Percentiles rank a stretch among this genome's conserved stretches.
Conservation (phyloP, 2,329 filamentous ascomycete genomes). For the Talaromyces piceae region DNA sequence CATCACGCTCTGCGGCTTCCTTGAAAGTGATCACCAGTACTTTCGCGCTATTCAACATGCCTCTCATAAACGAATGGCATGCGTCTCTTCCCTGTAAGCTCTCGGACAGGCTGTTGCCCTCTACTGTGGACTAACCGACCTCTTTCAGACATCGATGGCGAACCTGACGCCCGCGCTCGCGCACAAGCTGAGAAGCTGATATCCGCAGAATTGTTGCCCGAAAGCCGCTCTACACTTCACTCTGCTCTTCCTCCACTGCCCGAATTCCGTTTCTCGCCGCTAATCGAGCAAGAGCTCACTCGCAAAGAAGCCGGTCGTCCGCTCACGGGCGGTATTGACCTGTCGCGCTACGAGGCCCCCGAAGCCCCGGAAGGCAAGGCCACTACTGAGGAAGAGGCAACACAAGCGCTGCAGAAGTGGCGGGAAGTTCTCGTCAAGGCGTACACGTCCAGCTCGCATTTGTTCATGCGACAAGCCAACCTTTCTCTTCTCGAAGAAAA, state of each 20-base stretch:
- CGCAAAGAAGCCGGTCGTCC: constrained; percentile 58
- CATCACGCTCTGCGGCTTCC: too few species aligned
- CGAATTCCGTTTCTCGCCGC: constrained; percentile 53
- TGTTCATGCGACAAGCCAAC: constrained; percentile 50
- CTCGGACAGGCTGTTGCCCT: constrained; percentile 3
- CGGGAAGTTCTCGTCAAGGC: constrained; percentile 46
- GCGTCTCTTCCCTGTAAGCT: constrained; percentile 74
- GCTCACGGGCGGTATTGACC: constrained; percentile 59
- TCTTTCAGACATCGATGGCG: constrained; percentile 67
- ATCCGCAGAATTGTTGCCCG: constrained; percentile 52
- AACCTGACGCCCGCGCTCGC: constrained; percentile 56
- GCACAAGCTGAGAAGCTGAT: constrained; percentile 64
- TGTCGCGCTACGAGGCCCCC: constrained; percentile 75
- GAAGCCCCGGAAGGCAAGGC: constrained; percentile 46
- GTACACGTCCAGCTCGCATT: constrained; percentile 52
- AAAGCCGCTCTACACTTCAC: constrained; percentile 46
- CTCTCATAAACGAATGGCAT: constrained; percentile 61
- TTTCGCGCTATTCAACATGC: constrained; percentile 41
- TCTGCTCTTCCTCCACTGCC: constrained; percentile 50
- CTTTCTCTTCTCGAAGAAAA: constrained; percentile 69
- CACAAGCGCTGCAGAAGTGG: constrained; percentile 40
- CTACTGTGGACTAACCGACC: constrained; percentile 8
- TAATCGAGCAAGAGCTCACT: constrained; percentile 61
- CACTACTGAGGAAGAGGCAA: constrained; percentile 19
- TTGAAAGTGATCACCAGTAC: background rate